A percentile compares a stretch with the other conserved stretches of the same genome.
phyloP scores from a whole-genome alignment of 2,329 filamentous ascomycete species.

The Pseudopithomyces maydicus region DNA sequence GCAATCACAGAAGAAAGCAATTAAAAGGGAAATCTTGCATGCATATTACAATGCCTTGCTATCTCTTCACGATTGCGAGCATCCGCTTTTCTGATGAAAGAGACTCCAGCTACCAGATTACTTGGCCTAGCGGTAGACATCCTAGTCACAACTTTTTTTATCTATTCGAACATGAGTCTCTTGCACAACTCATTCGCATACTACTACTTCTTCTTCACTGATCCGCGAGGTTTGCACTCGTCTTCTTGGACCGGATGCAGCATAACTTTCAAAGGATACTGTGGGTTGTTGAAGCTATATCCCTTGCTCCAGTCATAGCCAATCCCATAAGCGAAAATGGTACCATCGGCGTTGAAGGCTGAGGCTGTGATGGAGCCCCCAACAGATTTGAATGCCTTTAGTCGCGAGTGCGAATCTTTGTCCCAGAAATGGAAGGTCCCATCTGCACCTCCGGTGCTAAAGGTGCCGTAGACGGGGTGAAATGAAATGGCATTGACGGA shows the following conservation, averaged over 20 bases:
- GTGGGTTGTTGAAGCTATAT: conserved; percentile 9
- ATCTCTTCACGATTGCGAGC: conserved; percentile 10
- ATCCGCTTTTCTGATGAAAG: conserved; percentile 9
- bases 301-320: conserved; percentile 11
- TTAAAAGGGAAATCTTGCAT: conserved; percentile 9
- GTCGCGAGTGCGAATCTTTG: conserved; percentile 6
- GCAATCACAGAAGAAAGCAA: conserved; percentile 11
- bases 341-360: conserved; percentile 9
- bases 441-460: conserved; percentile 11
- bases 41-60: conserved; percentile 8
- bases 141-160: conserved; percentile 11
- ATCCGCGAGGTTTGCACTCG: conserved; percentile 8
- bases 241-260: conserved; percentile 9
- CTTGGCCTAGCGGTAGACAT: conserved; percentile 10
- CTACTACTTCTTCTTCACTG: conserved; percentile 10
- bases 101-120: conserved; percentile 8
- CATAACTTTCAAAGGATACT: conserved; percentile 11
- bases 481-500: conserved; percentile 10
- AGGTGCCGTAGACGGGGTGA: conserved; percentile 9
- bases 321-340: conserved; percentile 11
- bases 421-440: conserved; percentile 9
- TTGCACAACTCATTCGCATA: conserved; percentile 10
- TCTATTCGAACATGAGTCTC: conserved; percentile 10
- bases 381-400: conserved; percentile 8
- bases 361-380: conserved; percentile 11